phyloP scores from a whole-genome alignment of 352 stramenopile species.

The Phytophthora pluvialis region DNA sequence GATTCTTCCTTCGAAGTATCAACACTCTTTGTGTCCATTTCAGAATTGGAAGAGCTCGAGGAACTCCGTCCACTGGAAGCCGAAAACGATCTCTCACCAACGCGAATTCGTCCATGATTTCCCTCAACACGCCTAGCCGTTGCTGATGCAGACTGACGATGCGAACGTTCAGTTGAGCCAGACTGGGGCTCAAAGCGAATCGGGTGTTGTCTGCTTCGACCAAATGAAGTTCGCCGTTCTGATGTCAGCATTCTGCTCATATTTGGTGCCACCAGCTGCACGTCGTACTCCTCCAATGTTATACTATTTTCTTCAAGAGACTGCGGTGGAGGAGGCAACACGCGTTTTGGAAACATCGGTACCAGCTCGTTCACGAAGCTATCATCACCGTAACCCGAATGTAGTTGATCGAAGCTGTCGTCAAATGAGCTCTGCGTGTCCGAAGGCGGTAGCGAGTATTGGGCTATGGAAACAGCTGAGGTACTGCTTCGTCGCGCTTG shows the following conservation, averaged over 20 bases:
- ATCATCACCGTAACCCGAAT: constrained; percentile 33
- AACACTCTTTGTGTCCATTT: constrained; percentile 14
- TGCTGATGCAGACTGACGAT: constrained; percentile 8
- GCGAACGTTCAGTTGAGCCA: constrained; percentile 2
- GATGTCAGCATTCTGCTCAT: constrained; percentile 44
- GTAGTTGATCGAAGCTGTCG: constrained; percentile 43
- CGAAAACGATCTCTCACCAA: constrained; percentile 3
- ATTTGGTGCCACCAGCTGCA: constrained; percentile 41
- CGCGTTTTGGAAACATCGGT: constrained; percentile 56
- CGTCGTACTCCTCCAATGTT: constrained; percentile 41
- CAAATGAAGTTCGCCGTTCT: constrained; percentile 19
- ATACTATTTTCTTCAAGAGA: constrained; percentile 24
- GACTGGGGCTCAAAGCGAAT: constrained; percentile 6
- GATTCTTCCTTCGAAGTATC: constrained; percentile 5
- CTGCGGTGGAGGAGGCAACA: background rate
- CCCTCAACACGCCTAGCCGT: background rate
- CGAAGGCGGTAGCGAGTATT: constrained; percentile 69
- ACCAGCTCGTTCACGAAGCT: constrained; percentile 68
- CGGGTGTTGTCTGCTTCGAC: constrained; percentile 22
- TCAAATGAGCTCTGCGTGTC: constrained; percentile 71
- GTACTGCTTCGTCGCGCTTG: constrained; percentile 32
- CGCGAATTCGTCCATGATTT: background rate
- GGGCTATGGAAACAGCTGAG: constrained; percentile 38
- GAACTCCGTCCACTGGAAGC: constrained; percentile 15
- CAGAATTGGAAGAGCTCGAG: constrained; percentile 17